Percentiles rank a stretch among this genome's conserved stretches.
These are phyloP conservation scores for Pisolithus albus DNA, from an alignment of 768 basidiomycete genomes.

Conservation along the genomic window DNA sequence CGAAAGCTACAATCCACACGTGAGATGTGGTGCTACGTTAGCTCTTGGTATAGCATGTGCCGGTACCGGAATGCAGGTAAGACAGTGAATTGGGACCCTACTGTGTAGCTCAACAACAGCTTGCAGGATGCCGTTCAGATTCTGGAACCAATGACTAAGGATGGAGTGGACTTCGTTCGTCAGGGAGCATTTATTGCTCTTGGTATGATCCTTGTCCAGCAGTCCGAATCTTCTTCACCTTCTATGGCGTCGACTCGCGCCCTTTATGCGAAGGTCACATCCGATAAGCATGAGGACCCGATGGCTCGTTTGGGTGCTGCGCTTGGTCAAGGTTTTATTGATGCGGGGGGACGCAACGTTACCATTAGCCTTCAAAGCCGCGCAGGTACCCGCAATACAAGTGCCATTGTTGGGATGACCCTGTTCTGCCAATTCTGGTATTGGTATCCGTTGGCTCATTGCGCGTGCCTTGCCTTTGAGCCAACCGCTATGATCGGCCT, in stretches of 20 bases:
- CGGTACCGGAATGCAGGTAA: conserved; percentile 88
- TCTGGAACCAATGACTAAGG: conserved; percentile 96
- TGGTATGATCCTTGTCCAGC: conserved; percentile 95
- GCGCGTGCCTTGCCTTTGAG: conserved; percentile 85
- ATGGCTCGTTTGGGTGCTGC: conserved; percentile 98
- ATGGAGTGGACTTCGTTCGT: conserved; percentile 96
- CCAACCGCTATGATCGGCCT: conserved; percentile 94
- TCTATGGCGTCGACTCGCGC: conserved; percentile 74
- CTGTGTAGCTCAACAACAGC: neutral
- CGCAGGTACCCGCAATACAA: conserved; percentile 88
- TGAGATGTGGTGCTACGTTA: conserved; percentile 92
- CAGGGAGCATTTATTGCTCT: conserved; percentile 95
- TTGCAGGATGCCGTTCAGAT: conserved; percentile 89
- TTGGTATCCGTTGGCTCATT: conserved; percentile 97
- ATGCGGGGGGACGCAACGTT: conserved; percentile 94
- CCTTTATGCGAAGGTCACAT: conserved; percentile 83
- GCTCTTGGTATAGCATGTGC: conserved; percentile 97
- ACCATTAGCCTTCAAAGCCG: conserved; percentile 92
- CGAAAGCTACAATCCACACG: conserved; percentile 98
- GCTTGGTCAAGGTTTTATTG: conserved; percentile 93
- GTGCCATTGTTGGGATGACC: conserved; percentile 95
- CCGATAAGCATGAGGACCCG: conserved; percentile 97
- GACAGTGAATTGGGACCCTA: neutral
- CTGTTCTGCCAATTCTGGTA: conserved; percentile 99
- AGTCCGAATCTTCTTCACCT: conserved; percentile 84